These are phyloP conservation scores for Oryza brachyantha DNA, from an alignment of 176 grass and related monocot species.

Conservation along the genomic window DNA sequence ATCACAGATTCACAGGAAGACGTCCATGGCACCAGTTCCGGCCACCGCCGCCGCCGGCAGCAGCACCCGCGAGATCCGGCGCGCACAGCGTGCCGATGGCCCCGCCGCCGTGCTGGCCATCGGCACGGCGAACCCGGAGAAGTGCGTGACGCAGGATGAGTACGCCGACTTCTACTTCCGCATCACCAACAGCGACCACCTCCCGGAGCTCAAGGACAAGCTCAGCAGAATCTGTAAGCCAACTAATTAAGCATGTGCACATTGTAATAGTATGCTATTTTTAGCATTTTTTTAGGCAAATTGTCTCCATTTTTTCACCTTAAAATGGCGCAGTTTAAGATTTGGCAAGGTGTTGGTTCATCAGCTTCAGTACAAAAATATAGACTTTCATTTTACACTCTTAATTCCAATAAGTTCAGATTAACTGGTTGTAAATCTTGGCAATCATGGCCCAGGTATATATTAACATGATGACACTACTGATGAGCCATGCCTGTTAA, in stretches of 20 bases:
- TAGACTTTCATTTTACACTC: background rate
- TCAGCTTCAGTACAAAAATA: background rate
- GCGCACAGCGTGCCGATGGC: background rate
- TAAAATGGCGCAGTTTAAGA: no score
- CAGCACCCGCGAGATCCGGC: background rate
- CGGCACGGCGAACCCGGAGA: background rate
- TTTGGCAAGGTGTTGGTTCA: background rate
- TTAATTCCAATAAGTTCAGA: background rate
- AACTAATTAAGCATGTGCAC: no score
- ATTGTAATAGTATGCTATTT: background rate
- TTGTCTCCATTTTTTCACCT: no score
- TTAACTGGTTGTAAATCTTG: no score
- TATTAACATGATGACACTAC: no score
- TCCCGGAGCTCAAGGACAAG: background rate
- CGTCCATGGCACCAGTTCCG: background rate
- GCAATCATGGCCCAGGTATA: no score
- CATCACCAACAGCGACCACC: background rate
- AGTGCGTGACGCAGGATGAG: background rate
- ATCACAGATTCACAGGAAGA: no score
- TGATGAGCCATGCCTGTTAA: no score
- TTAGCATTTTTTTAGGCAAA: background rate
- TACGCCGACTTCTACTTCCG: background rate
- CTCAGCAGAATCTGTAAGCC: background rate
- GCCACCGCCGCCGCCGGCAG: background rate
- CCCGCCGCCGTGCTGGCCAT: background rate